Evolutionary conservation across 257 asterid species (phyloP).

Genomic region (Penstemon barbatus): DNA sequence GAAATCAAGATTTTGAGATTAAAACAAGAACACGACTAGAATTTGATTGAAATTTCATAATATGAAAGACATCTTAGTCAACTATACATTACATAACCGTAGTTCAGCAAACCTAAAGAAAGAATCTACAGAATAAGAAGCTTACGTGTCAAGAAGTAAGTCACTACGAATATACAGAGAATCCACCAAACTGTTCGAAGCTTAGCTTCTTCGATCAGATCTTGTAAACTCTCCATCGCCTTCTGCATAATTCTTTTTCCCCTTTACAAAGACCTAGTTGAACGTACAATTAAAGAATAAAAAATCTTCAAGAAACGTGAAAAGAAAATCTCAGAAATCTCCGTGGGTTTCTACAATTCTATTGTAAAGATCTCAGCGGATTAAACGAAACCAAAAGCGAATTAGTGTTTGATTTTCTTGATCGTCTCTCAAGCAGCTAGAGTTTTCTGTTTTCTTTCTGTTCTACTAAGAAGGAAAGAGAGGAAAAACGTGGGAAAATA

Average conservation of each 20-base stretch:
- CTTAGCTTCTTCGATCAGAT: slow-evolving; percentile 94
- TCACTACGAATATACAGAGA: slow-evolving; percentile 65
- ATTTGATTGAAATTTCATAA: slow-evolving; percentile 4
- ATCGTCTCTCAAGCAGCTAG: slow-evolving; percentile 15
- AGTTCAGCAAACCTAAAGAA: background rate
- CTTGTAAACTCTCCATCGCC: slow-evolving; percentile 62
- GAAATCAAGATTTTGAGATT: background rate
- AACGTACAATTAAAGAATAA: slow-evolving; percentile 2
- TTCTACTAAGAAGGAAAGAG: slow-evolving; percentile 6
- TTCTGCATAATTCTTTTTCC: slow-evolving; percentile 39
- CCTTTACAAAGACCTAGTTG: background rate
- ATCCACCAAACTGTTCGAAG: slow-evolving; percentile 90
- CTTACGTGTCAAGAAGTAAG: slow-evolving; percentile 84
- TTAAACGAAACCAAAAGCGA: background rate
- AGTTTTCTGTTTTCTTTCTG: background rate
- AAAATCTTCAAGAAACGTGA: background rate
- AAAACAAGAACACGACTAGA: background rate
- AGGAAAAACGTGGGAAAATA: no score
- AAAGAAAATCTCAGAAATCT: slow-evolving; percentile 17
- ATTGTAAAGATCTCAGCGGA: background rate
- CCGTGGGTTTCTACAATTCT: background rate
- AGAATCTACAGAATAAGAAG: background rate
- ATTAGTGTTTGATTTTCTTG: background rate
- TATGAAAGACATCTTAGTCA: background rate
- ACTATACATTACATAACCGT: slow-evolving; percentile 2